Evolutionary conservation across 129 eudicot genomes (phyloP), one percentile per base, ranked within the genome.

Genomic region (Rutidosis leptorrhynchoides): DNA sequence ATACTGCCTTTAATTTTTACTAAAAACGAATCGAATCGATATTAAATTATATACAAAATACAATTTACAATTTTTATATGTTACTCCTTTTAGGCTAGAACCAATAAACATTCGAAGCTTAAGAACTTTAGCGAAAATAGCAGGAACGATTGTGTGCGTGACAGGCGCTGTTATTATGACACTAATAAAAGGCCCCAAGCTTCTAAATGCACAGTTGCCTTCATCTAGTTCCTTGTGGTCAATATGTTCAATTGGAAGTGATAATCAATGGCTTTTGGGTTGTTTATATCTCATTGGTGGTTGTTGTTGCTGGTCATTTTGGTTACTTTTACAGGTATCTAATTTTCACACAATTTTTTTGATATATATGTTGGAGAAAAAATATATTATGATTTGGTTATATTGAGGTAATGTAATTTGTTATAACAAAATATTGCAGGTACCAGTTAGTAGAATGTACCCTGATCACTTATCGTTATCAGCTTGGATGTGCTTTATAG

Each of bases 241-340:
- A 8, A 49, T 17, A 33, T 7, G 35, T 60, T 57, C 77, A 7
- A 40, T 67, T 24, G 69, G 24, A 60, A 74, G 52, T 43, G 72
- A 72, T 20, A 72, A 83, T 52, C 62, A 60, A 19, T 91, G 98
- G 98, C 67, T 91, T 26, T 14, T 85, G 12, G 98, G 98, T 21
- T 87, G 90, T 52, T 46, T 88, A 46, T 72, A 80, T 25, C 88
- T 88, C 66, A 62, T 91, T 70, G 90, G 45, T 17, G 85, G 87
- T 67, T 37, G 80, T 58, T 77, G 77, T 76, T 85, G 82, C 80
- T 91, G 98, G 98, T 81, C 98, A 22, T 37, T 81, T 65, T 91
- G 94, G 94, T 83, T 91, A 19, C 78, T 91, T 75, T 61, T 88
- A 48, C 97, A 87, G 96, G 96, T 91, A 79, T 20, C 61, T 32